Conservation (phyloP, 441 rosid species). For the Erysimum pusillum region DNA sequence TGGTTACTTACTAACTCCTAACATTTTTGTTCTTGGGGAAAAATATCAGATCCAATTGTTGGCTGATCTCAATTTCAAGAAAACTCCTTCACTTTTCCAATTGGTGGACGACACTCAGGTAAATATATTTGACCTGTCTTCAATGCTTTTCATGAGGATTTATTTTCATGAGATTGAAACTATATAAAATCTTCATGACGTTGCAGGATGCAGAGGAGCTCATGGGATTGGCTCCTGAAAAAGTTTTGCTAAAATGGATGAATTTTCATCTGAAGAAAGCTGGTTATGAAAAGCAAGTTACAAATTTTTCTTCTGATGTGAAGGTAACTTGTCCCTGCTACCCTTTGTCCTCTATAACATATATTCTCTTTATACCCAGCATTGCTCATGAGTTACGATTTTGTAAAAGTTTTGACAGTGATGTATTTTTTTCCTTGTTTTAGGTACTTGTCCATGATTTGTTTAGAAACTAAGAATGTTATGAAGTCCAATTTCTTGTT, state of each 20-base stretch:
- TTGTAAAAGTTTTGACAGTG: conserved; percentile 3
- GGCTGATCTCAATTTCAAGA: conserved; percentile 94
- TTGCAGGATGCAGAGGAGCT: conserved; percentile 98
- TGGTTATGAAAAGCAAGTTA: conserved; percentile 86
- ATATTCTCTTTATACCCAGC: conserved; percentile 15
- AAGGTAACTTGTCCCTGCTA: conserved; percentile 66
- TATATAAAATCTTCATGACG: conserved; percentile 25
- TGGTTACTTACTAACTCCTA: conserved; percentile 34
- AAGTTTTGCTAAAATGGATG: conserved; percentile 97
- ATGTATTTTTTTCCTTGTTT: not conserved
- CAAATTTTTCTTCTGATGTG: conserved; percentile 94
- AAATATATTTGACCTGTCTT: conserved; percentile 29
- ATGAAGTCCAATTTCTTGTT: conserved; percentile 10
- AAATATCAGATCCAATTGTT: conserved; percentile 87
- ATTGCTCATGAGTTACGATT: not conserved
- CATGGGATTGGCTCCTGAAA: conserved; percentile 89
- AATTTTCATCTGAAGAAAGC: conserved; percentile 96
- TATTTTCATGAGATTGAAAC: conserved; percentile 21
- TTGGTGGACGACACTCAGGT: conserved; percentile 92
- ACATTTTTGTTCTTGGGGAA: conserved; percentile 34
- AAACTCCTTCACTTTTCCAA: conserved; percentile 95
- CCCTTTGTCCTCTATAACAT: conserved; percentile 27
- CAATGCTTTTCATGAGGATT: not conserved
- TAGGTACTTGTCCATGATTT: not conserved
- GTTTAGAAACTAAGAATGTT: conserved; percentile 10